phyloP scores from a whole-genome alignment of 2,329 filamentous ascomycete species.

The Lachnellula occidentalis region DNA sequence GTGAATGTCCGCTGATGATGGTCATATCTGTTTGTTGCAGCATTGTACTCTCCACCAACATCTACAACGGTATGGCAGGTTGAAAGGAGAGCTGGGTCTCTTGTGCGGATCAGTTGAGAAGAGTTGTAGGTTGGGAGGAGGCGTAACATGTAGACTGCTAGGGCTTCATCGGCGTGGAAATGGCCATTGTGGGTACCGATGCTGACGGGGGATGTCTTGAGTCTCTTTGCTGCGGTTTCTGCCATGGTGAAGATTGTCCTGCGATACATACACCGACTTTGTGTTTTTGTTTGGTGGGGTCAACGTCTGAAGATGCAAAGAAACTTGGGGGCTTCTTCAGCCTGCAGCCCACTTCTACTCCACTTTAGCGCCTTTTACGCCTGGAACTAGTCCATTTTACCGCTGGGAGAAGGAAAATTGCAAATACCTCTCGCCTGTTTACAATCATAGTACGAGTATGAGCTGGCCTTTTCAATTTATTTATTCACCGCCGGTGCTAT shows the following conservation, averaged over 20 bases:
- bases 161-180: constrained; percentile 97
- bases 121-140: constrained; percentile 74
- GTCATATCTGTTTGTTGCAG: constrained; percentile 74
- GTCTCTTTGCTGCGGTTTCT: constrained; percentile 70
- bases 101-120: constrained; percentile 75
- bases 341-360: no score
- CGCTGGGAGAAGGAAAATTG: background rate
- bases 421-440: background rate
- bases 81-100: constrained; percentile 71
- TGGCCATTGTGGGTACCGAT: constrained; percentile 93
- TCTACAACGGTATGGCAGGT: constrained; percentile 94
- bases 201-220: constrained; percentile 62
- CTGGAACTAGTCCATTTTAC: background rate
- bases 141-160: constrained; percentile 93
- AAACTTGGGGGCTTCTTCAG: background rate
- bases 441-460: background rate
- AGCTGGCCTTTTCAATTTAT: constrained; percentile 1
- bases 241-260: constrained; percentile 51
- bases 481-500: background rate
- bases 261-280: constrained; percentile 37
- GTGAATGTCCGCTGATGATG: constrained; percentile 93
- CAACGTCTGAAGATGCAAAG: background rate
- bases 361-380: background rate
- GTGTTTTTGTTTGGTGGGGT: constrained; percentile 6
- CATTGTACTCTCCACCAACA: constrained; percentile 91